phyloP scores from a whole-genome alignment of 345 rosid species.

The Populus deltoides region DNA sequence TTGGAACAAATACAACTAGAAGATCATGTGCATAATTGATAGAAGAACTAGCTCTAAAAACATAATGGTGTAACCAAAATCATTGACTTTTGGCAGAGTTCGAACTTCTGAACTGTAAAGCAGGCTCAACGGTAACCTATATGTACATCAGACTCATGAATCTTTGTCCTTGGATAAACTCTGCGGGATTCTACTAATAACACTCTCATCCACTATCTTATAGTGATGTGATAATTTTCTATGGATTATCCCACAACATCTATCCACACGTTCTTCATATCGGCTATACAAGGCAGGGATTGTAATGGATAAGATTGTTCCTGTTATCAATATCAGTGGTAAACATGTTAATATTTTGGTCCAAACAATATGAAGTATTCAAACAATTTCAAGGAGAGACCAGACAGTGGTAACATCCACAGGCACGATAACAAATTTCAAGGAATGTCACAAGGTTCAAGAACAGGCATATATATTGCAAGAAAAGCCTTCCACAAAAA shows the following conservation, averaged over 20 bases:
- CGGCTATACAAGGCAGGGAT: constrained; percentile 79
- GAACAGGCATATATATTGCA: not conserved
- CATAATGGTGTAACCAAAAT: too few species aligned
- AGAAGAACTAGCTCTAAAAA: too few species aligned
- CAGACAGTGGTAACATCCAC: not conserved
- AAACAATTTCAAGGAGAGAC: not conserved
- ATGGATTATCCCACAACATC: constrained; percentile 66
- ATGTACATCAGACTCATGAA: constrained; percentile 24
- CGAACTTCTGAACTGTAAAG: not conserved
- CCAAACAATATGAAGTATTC: not conserved
- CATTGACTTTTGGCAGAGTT: not conserved
- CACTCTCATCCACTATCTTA: constrained; percentile 74
- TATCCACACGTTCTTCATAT: constrained; percentile 60
- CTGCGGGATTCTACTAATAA: constrained; percentile 63
- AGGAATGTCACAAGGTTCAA: not conserved
- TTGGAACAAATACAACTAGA: not conserved
- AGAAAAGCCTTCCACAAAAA: not conserved
- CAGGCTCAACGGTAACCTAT: not conserved
- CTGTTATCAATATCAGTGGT: constrained; percentile 40
- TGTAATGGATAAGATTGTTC: constrained; percentile 70
- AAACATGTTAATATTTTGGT: constrained; percentile 2
- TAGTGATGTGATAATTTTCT: constrained; percentile 60
- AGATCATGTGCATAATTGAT: too few species aligned
- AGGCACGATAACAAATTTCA: not conserved
- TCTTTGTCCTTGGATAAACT: constrained; percentile 65